A percentile compares a stretch with the other conserved stretches of the same genome.
Conservation (phyloP, 202 grass and related monocot genomes). For the Hordeum pubiflorum region DNA sequence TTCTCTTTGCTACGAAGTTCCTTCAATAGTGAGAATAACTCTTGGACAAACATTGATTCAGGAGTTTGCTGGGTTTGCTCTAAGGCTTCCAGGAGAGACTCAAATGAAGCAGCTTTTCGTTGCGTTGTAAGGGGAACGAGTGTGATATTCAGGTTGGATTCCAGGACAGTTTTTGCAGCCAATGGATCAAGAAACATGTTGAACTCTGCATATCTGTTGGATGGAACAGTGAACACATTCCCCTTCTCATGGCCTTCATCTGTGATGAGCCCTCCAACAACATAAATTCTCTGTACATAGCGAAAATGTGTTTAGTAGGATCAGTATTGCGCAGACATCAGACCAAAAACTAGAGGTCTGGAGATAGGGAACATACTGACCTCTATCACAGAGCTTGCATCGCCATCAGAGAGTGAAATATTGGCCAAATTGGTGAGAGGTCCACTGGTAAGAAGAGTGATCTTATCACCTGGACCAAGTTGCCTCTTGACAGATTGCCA, state of each 20-base stretch:
- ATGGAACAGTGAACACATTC: constrained; percentile 62
- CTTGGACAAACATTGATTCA: constrained; percentile 46
- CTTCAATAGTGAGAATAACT: constrained; percentile 47
- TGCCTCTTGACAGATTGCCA: constrained; percentile 52
- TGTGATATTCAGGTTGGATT: constrained; percentile 61
- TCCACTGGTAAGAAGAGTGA: constrained; percentile 60
- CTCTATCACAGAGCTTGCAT: constrained; percentile 54
- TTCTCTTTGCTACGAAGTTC: constrained; percentile 36
- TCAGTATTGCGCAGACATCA: neutral
- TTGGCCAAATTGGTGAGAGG: constrained; percentile 80
- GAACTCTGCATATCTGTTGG: constrained; percentile 64
- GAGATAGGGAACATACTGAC: constrained; percentile 20
- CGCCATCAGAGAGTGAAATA: constrained; percentile 46
- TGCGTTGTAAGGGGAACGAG: constrained; percentile 59
- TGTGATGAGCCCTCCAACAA: constrained; percentile 60
- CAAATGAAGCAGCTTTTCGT: constrained; percentile 47
- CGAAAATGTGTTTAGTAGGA: neutral
- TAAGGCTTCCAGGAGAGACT: constrained; percentile 34
- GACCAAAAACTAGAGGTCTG: neutral
- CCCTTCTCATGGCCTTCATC: constrained; percentile 37
- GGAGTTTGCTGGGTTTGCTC: constrained; percentile 31
- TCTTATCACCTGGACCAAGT: constrained; percentile 47
- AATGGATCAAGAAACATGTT: constrained; percentile 89
- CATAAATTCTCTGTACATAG: constrained; percentile 48
- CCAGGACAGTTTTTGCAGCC: constrained; percentile 56